These are phyloP conservation scores for Candida orba DNA, from an alignment of 805 yeast genomes.

Conservation along the genomic window DNA sequence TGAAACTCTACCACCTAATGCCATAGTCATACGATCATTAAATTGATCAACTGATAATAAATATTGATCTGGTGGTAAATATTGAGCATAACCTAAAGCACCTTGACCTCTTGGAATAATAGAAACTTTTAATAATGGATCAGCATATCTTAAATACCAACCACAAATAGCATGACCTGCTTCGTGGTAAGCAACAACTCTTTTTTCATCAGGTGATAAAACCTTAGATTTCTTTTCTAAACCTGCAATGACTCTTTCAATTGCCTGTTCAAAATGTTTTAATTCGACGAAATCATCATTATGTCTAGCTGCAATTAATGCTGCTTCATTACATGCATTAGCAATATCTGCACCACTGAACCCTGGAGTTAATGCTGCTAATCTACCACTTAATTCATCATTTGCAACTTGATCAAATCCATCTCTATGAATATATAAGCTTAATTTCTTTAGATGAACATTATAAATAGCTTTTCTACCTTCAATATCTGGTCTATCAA, in stretches of 20 bases:
- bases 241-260: constrained; percentile 94
- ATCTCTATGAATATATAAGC: constrained; percentile 35
- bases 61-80: constrained; percentile 84
- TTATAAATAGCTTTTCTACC: constrained; percentile 83
- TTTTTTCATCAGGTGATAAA: constrained; percentile 72
- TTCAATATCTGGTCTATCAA: constrained; percentile 82
- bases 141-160: constrained; percentile 83
- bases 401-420: constrained; percentile 35
- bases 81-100: constrained; percentile 94
- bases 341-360: constrained; percentile 96
- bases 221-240: constrained; percentile 78
- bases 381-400: constrained; percentile 67
- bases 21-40: constrained; percentile 84
- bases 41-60: constrained; percentile 71
- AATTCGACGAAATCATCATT: constrained; percentile 55
- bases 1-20: constrained; percentile 86
- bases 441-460: constrained; percentile 66
- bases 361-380: constrained; percentile 91
- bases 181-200: constrained; percentile 87
- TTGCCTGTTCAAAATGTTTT: constrained; percentile 82
- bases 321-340: constrained; percentile 91
- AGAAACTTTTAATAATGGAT: constrained; percentile 87
- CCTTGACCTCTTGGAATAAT: constrained; percentile 94
- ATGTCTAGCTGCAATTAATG: constrained; percentile 82
- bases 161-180: constrained; percentile 98